Evolutionary conservation across 495 filamentous ascomycete species (phyloP).

Genomic region (Rostrohypoxylon terebratum): DNA sequence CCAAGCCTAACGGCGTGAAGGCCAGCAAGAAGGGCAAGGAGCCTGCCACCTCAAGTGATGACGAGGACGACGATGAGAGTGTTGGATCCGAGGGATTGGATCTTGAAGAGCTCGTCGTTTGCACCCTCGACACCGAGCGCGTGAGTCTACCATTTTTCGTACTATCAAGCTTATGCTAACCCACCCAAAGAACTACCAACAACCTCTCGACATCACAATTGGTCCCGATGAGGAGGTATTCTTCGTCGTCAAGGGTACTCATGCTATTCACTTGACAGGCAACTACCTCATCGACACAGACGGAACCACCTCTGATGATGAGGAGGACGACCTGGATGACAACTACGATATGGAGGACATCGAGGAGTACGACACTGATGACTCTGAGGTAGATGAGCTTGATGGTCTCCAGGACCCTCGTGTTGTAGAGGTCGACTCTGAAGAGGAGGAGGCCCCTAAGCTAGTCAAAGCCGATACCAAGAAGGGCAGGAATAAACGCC

Average conservation of each 20-base stretch:
- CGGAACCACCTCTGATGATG: constrained; percentile 63
- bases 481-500: constrained; percentile 89
- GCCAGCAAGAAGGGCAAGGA: constrained; percentile 80
- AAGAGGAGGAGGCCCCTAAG: constrained; percentile 85
- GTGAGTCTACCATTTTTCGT: constrained; percentile 45
- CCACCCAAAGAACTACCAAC: constrained; percentile 81
- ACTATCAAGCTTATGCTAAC: constrained; percentile 49
- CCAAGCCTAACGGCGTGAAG: constrained; percentile 65
- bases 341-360: constrained; percentile 73
- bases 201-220: constrained; percentile 92
- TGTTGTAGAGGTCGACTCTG: constrained; percentile 85
- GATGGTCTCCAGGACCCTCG: constrained; percentile 84
- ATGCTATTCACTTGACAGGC: constrained; percentile 90
- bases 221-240: constrained; percentile 85
- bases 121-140: constrained; percentile 86
- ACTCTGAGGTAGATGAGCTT: constrained; percentile 83
- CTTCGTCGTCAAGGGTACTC: constrained; percentile 91
- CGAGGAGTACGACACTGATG: constrained; percentile 72
- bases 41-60: constrained; percentile 74
- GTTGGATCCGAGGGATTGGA: constrained; percentile 58
- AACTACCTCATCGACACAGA: constrained; percentile 81
- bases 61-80: constrained; percentile 72
- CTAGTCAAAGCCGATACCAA: constrained; percentile 69
- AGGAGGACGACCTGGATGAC: constrained; percentile 74
- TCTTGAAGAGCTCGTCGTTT: constrained; percentile 89